Evolutionary conservation across 495 filamentous ascomycete species (phyloP).

Genomic region (Evernia prunastri): DNA sequence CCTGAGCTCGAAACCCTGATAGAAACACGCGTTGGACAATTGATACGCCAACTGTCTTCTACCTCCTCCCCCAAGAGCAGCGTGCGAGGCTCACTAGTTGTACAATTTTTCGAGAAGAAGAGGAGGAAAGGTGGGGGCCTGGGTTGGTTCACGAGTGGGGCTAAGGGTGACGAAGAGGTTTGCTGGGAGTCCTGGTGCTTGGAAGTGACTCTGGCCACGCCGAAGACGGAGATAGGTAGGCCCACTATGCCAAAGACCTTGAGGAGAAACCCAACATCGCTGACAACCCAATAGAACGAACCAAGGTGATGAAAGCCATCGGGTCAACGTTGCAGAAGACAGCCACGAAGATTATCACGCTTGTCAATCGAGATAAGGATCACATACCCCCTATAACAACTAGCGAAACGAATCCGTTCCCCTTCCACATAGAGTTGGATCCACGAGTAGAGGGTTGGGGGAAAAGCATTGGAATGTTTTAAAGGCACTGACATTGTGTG

Average conservation of each 20-base stretch:
- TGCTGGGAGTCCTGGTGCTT: constrained; percentile 96
- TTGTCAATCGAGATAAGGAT: constrained; percentile 82
- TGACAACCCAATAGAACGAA: constrained; percentile 52
- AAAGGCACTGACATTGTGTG: constrained; percentile 13
- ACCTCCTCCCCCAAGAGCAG: constrained; percentile 44
- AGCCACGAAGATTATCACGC: constrained; percentile 77
- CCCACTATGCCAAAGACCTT: constrained; percentile 4
- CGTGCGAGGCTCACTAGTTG: constrained; percentile 71
- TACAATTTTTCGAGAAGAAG: constrained; percentile 93
- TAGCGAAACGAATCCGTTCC: constrained; percentile 87
- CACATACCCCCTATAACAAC: constrained; percentile 97
- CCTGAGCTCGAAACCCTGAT: constrained; percentile 86
- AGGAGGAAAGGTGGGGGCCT: constrained; percentile 56
- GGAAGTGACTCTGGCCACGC: constrained; percentile 83
- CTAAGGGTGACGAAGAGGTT: constrained; percentile 79
- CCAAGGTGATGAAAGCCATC: constrained; percentile 82
- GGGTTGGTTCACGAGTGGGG: constrained; percentile 54
- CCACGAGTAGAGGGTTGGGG: constrained; percentile 75
- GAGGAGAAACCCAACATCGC: background rate
- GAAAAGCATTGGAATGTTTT: constrained; percentile 71
- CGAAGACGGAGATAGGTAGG: constrained; percentile 80
- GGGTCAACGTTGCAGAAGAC: constrained; percentile 77
- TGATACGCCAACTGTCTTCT: constrained; percentile 57
- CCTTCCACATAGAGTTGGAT: constrained; percentile 84
- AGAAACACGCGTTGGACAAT: constrained; percentile 70